Evolutionary conservation across 2,329 filamentous ascomycete species (phyloP), one percentile per base, ranked within the genome.

Genomic region (Talaromyces sp.): DNA sequence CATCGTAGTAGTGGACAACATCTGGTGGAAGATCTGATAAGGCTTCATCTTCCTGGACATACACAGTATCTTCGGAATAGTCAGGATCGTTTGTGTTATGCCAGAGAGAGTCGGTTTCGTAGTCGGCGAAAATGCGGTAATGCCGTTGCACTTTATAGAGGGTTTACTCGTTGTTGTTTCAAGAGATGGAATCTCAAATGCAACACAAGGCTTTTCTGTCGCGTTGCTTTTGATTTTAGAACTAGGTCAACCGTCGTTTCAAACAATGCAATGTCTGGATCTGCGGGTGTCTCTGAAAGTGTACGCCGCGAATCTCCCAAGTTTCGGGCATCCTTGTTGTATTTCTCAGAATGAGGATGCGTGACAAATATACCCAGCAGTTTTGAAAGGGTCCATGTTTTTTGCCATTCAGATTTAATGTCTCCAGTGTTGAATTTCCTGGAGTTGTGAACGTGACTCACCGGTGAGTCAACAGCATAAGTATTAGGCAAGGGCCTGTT

Each of bases 121-220:
- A 65, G 21, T 68, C 67, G 10, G 65, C 50, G 35, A 64, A 62
- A 14, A 66, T 68, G 10, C 63, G 62, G 26, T 65, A 68, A 46
- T 65, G 63, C 1, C 57, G 1, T 27, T 57, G 19, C 27, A 24
- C n/a, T n/a, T n/a, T n/a, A n/a, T n/a, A n/a, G n/a, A n/a, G n/a
- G n/a, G n/a, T n/a, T n/a, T n/a, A n/a, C n/a, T n/a, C n/a, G n/a
- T n/a, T n/a, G 6, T 49, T 49, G 43, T 49, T 24, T 49, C 21
- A 8, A 49, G 43, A 9, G 43, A 49, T 2, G n/a, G n/a, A 8
- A 24, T 24, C 21, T 49, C 43, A 49, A 49, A 49, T 21, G 43
- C 17, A 2, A 13, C 10, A 49, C n/a, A 49, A 2, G 13, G 19
- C 14, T 19, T 17, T 21, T 52, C 19, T 17, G 31, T 41, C 19